phyloP scores from a whole-genome alignment of 148 eudicot species.

The Camellia granthamiana region DNA sequence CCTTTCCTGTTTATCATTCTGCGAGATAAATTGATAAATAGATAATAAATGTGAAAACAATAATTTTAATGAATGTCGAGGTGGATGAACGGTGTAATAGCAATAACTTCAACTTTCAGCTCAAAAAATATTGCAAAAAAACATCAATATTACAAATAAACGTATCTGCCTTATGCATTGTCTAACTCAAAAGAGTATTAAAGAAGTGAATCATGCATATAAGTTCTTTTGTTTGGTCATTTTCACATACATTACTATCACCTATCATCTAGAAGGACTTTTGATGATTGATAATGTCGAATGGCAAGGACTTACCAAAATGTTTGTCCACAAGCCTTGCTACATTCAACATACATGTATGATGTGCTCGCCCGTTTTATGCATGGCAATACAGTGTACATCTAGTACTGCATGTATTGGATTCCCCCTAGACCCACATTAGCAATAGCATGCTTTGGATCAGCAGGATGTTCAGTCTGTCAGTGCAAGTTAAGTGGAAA shows the following conservation, averaged over 20 bases:
- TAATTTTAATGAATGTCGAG: neutral
- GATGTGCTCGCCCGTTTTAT: neutral
- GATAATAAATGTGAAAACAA: neutral
- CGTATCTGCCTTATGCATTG: neutral
- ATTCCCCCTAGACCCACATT: neutral
- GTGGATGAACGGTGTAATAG: neutral
- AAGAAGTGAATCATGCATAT: neutral
- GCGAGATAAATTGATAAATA: constrained; percentile 12
- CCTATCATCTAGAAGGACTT: neutral
- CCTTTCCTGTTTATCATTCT: constrained; percentile 96
- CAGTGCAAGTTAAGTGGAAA: neutral
- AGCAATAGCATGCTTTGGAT: neutral
- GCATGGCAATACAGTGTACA: neutral
- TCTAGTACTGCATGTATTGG: neutral
- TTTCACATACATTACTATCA: neutral
- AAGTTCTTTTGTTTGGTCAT: neutral
- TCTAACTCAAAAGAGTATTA: neutral
- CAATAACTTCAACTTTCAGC: neutral
- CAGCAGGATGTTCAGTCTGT: neutral
- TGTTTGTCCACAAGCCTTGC: neutral
- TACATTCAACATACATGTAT: neutral
- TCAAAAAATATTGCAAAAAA: neutral
- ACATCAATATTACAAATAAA: neutral
- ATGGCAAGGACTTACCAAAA: neutral
- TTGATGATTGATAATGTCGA: neutral